Percentiles rank a stretch among this genome's conserved stretches.
Evolutionary conservation across 768 basidiomycete species (phyloP).

Genomic region (Crucibulum laeve): DNA sequence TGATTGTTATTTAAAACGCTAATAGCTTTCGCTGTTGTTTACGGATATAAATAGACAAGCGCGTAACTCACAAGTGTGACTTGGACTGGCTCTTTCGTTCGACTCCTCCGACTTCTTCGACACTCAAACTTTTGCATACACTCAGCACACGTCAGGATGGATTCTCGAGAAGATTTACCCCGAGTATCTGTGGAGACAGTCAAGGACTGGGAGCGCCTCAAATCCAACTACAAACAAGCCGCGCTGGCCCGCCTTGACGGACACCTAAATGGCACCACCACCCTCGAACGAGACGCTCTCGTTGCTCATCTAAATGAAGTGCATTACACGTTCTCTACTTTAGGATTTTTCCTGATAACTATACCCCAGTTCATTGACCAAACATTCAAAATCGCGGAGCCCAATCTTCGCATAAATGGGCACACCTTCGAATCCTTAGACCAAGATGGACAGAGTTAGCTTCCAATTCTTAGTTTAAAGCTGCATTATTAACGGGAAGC

Average conservation of each 20-base stretch:
- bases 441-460: constrained; percentile 48
- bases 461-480: background rate
- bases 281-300: constrained; percentile 41
- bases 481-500: background rate
- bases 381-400: constrained; percentile 57
- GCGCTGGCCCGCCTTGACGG: constrained; percentile 42
- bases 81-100: too few species aligned
- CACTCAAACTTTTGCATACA: background rate
- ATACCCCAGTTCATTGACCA: constrained; percentile 51
- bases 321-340: background rate
- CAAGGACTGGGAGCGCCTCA: constrained; percentile 63
- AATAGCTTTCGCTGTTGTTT: background rate
- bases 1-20: background rate
- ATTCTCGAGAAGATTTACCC: constrained; percentile 35
- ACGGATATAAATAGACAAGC: background rate
- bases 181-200: constrained; percentile 63
- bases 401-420: constrained; percentile 79
- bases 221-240: constrained; percentile 44
- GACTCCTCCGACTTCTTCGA: too few species aligned
- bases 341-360: constrained; percentile 3
- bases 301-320: constrained; percentile 52
- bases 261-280: constrained; percentile 34
- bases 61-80: background rate
- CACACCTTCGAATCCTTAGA: constrained; percentile 67
- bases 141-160: constrained; percentile 20